Evolutionary conservation across 1,284 basidiomycete genomes (phyloP), one percentile per base, ranked within the genome.

Genomic region (Apiotrichum porosum): DNA sequence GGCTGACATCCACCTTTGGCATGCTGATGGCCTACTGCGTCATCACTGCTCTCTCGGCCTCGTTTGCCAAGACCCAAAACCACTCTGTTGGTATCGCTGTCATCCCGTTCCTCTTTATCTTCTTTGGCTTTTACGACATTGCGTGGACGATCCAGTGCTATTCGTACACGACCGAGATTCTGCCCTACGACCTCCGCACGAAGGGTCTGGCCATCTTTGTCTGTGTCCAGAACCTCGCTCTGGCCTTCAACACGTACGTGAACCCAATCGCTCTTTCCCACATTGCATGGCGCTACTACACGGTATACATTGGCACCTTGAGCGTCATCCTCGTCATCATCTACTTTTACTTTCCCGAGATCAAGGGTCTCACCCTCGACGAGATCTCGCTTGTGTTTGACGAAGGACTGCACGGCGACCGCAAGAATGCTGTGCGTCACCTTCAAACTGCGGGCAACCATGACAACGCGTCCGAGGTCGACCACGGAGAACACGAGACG

Each of bases 341-440:
- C 40, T 63, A 54, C 50, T 60, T 70, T 45, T 54, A 42, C 56
- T 66, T 64, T 56, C 62, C 62, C 10, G 70, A 72, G 50, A 72
- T 64, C 22, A 62, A 61, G 36, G 56, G 61, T 8, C 42, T 66
- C 10, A 61, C 66, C 14, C 51, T 66, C 36, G 66, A 63, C 41
- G 65, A 65, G 43, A 56, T 60, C 24, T 41, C 58, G 15, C 30
- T 53, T 13, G 50, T 63, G 14, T 64, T 62, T 51, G 62, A 54
- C 46, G 22, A 28, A 12, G 26, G 26, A n/a, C n/a, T n/a, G n/a
- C n/a, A n/a, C n/a, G n/a, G n/a, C n/a, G n/a, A n/a, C n/a, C n/a
- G n/a, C n/a, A n/a, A n/a, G n/a, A n/a, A n/a, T n/a, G n/a, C n/a
- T n/a, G n/a, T n/a, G n/a, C n/a, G n/a, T n/a, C n/a, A n/a, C n/a